Evolutionary conservation across 2,329 filamentous ascomycete genomes (phyloP).

Genomic region (Periglandula ipomoeae): DNA sequence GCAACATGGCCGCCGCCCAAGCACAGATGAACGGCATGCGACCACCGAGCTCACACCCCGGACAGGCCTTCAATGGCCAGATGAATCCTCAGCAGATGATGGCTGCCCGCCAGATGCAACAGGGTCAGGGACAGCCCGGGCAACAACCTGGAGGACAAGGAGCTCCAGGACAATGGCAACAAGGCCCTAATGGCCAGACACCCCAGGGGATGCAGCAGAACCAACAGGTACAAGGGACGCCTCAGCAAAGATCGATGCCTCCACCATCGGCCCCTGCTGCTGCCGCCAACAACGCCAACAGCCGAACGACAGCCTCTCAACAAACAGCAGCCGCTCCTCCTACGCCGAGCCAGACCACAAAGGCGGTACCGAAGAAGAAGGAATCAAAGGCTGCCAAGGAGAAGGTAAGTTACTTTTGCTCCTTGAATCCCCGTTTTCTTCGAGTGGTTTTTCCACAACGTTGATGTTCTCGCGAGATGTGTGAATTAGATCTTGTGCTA

Average conservation of each 20-base stretch:
- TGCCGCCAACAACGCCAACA: slow-evolving; percentile 39
- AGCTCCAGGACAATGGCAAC: slow-evolving; percentile 30
- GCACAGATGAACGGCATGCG: slow-evolving; percentile 58
- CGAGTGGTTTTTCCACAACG: too few species aligned
- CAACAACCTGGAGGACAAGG: slow-evolving; percentile 19
- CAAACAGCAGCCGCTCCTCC: slow-evolving; percentile 60
- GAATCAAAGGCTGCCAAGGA: slow-evolving; percentile 53
- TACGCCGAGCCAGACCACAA: slow-evolving; percentile 65
- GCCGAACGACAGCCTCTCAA: slow-evolving; percentile 50
- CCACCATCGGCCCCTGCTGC: slow-evolving; percentile 52
- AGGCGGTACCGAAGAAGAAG: slow-evolving; percentile 72
- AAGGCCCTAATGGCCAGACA: slow-evolving; percentile 31
- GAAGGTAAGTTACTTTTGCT: slow-evolving; percentile 46
- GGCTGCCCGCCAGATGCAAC: slow-evolving; percentile 32
- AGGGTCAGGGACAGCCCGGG: slow-evolving; percentile 23
- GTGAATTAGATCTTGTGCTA: not conserved
- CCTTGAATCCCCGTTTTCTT: not conserved
- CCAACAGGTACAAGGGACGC: slow-evolving; percentile 51
- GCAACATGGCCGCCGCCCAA: slow-evolving; percentile 40
- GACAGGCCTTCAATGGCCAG: slow-evolving; percentile 45
- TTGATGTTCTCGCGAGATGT: too few species aligned
- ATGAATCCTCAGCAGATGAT: slow-evolving; percentile 56
- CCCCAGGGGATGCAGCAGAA: slow-evolving; percentile 31
- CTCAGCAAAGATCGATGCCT: slow-evolving; percentile 64
- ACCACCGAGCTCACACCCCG: slow-evolving; percentile 60